A percentile compares a stretch with the other conserved stretches of the same genome.
Conservation (phyloP, 176 grass and related monocot species). For the Musa schizocarpa region DNA sequence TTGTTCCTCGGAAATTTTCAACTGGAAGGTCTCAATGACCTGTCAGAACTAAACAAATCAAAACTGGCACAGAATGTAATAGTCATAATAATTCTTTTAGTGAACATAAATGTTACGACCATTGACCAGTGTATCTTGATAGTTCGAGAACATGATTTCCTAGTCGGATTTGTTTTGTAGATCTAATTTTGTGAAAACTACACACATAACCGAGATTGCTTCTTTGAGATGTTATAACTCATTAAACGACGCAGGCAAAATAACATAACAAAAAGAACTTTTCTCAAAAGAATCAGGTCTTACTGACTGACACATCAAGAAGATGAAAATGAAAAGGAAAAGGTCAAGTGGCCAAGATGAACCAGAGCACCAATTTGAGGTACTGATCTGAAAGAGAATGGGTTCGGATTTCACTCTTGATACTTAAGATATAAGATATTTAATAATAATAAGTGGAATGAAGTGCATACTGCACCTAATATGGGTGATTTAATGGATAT, state of each 20-base stretch:
- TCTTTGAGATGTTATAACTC: no score
- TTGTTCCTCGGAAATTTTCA: constrained; percentile 78
- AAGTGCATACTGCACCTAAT: no score
- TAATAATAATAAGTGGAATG: no score
- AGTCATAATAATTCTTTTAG: not conserved
- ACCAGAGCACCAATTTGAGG: not conserved
- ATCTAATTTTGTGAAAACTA: no score
- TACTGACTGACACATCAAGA: not conserved
- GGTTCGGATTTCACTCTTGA: not conserved
- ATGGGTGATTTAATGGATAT: not conserved
- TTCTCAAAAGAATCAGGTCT: not conserved
- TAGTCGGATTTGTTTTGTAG: not conserved
- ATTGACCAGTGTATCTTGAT: not conserved
- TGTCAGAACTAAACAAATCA: constrained; percentile 33
- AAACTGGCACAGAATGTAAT: not conserved
- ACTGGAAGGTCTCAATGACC: constrained; percentile 80
- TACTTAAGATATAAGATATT: no score
- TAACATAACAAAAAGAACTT: not conserved
- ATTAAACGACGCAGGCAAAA: not conserved
- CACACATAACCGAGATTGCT: no score
- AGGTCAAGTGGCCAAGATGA: not conserved
- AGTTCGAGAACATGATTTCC: not conserved
- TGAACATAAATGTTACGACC: not conserved
- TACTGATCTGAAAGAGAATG: not conserved
- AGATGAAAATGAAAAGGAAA: not conserved